A percentile compares a stretch with the other conserved stretches of the same genome.
Evolutionary conservation across 306 rosid genomes (phyloP).

Genomic region (Ammopiptanthus mongolicus): DNA sequence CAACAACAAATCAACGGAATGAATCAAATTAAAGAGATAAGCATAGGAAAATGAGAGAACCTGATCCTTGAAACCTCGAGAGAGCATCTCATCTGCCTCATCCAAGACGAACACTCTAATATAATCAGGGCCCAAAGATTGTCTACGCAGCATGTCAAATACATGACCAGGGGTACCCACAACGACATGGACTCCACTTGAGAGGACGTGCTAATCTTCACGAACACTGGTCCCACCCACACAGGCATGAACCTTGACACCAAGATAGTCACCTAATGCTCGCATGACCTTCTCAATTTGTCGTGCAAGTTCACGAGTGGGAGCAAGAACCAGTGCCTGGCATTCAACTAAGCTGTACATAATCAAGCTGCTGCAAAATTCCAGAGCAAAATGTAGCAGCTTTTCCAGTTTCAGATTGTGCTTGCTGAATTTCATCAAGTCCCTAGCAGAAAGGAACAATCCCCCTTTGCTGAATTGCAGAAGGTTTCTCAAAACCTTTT

Average conservation of each 20-base stretch:
- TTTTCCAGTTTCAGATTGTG: constrained; percentile 79
- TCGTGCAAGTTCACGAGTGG: constrained; percentile 76
- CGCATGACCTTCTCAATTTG: constrained; percentile 82
- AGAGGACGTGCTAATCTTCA: constrained; percentile 58
- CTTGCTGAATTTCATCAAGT: constrained; percentile 70
- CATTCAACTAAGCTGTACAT: constrained; percentile 56
- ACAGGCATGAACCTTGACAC: constrained; percentile 79
- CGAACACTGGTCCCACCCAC: constrained; percentile 73
- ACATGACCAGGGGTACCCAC: constrained; percentile 79
- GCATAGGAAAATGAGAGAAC: constrained; percentile 15
- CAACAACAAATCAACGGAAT: neutral
- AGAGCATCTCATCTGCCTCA: constrained; percentile 85
- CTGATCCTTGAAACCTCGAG: constrained; percentile 81
- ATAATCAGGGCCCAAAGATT: constrained; percentile 51
- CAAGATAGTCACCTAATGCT: constrained; percentile 68
- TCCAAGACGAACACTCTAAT: constrained; percentile 62
- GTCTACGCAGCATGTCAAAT: constrained; percentile 67
- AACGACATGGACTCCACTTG: constrained; percentile 62
- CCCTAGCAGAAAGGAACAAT: constrained; percentile 80
- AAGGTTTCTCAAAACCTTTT: constrained; percentile 75
- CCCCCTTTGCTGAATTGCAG: constrained; percentile 82
- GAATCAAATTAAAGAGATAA: neutral
- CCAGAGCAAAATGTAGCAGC: constrained; percentile 82
- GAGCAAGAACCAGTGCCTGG: constrained; percentile 78
- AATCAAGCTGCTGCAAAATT: constrained; percentile 69